Base-by-base conservation (phyloP, 352 stramenopile species). In the Globisporangium uncinulatum region DNA sequence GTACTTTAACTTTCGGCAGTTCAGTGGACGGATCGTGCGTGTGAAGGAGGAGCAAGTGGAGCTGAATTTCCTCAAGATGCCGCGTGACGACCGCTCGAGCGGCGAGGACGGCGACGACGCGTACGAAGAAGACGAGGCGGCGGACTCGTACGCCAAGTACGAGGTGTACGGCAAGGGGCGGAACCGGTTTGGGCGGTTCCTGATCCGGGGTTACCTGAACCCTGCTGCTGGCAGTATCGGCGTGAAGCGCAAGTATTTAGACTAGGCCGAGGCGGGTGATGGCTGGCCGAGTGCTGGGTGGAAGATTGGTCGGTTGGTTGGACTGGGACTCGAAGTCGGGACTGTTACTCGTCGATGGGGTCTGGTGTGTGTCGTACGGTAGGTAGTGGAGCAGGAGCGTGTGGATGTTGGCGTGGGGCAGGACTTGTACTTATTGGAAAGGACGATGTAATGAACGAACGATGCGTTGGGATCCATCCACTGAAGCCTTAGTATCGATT, bases 1-100 rank as follows among this genome's bases (percentile, higher is more conserved):
- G 0, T 89, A 76, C 45, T 91, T 91, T 49, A 86, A 87, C 62
- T 62, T 91, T 53, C 68, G 78, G 7, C 80, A 91, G 62, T 86
- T 84, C 47, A 85, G 79, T 54, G 80, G 80, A 19, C 72, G 59
- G 13, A 61, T 82, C 44, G 56, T 87, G 17, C 73, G 74, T 45
- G 71, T 91, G 48, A 70, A 71, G 48, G 80, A 91, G 51, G 71
- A 82, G 21, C 65, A 82, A 63, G 65, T 91, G 51, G 72, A 91
- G 43, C 66, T 91, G 34, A 57, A 85, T 37, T 91, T 91, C 29
- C 34, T 87, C n/a, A 72, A 67, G 15, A 65, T 87, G 56, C 62
- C 64, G 1, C 49, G 59, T 39, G 45, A 70, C 54, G 49, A 59
- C 32, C 53, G 44, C 10, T 55, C 29, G 17, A 59, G 66, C 57